Evolutionary conservation across 116 monocot species (phyloP).

Genomic region (Dioscorea cayenensis): DNA sequence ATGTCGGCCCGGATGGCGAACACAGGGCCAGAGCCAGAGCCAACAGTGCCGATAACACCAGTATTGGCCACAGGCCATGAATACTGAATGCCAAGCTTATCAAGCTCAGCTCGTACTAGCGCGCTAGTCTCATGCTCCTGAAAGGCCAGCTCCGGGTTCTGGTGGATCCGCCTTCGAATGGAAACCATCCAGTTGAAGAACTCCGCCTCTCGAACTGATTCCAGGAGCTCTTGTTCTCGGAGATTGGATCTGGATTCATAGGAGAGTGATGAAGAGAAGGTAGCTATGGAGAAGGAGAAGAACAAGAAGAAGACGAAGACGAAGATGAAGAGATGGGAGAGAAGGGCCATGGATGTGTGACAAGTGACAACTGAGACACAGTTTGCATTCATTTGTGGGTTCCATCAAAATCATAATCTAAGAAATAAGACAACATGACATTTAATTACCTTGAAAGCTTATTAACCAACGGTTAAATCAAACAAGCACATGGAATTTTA

Average conservation of each 20-base stretch:
- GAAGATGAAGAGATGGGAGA: neutral
- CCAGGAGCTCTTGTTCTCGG: constrained; percentile 23
- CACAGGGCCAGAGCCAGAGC: constrained; percentile 36
- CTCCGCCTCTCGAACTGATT: constrained; percentile 37
- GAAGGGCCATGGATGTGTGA: neutral
- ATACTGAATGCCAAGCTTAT: constrained; percentile 52
- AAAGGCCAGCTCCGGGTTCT: constrained; percentile 72
- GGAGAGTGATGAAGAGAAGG: neutral
- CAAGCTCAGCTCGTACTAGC: constrained; percentile 66
- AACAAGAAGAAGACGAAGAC: too few species aligned
- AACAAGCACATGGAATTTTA: too few species aligned
- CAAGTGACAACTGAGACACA: too few species aligned
- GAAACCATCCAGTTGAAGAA: constrained; percentile 58
- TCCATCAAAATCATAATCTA: too few species aligned
- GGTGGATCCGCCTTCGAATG: constrained; percentile 63
- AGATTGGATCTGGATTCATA: neutral
- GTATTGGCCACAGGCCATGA: constrained; percentile 77
- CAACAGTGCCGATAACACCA: constrained; percentile 61
- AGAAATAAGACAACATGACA: too few species aligned
- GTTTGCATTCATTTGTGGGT: too few species aligned
- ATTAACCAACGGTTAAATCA: too few species aligned
- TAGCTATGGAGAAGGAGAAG: neutral
- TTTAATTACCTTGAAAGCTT: too few species aligned
- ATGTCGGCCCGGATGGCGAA: constrained; percentile 73
- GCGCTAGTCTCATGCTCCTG: constrained; percentile 63